These are phyloP conservation scores for Ziziphus jujuba DNA, from an alignment of 306 rosid genomes.

Conservation along the genomic window DNA sequence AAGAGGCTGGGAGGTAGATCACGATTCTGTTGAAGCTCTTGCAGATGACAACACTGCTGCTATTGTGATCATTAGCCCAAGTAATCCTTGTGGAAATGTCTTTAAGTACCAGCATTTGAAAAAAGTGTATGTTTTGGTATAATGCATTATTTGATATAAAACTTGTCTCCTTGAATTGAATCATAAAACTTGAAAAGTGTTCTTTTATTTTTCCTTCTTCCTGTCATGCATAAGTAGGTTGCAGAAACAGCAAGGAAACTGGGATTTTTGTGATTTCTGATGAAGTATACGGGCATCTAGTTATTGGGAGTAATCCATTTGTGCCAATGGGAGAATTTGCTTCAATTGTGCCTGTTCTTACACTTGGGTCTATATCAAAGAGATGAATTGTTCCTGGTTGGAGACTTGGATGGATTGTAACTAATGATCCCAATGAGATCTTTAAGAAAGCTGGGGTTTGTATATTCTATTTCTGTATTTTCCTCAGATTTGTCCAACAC, in stretches of 20 bases:
- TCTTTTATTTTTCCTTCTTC: neutral
- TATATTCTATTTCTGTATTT: too few species aligned
- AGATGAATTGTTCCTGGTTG: conserved; percentile 77
- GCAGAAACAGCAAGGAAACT: conserved; percentile 64
- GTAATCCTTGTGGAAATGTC: conserved; percentile 42
- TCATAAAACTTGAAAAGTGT: too few species aligned
- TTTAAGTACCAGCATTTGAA: conserved; percentile 26
- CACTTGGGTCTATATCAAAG: conserved; percentile 58
- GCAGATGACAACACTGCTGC: conserved; percentile 33
- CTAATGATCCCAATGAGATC: conserved; percentile 47
- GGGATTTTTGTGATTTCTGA: conserved; percentile 56
- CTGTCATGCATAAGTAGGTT: conserved; percentile 27
- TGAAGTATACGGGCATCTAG: conserved; percentile 59
- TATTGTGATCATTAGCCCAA: conserved; percentile 37
- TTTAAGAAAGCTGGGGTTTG: conserved; percentile 50
- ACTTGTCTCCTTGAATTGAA: too few species aligned
- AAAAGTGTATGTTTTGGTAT: conserved; percentile 25
- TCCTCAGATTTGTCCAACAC: neutral
- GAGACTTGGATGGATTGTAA: conserved; percentile 67
- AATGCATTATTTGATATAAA: too few species aligned
- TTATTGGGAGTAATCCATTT: conserved; percentile 55
- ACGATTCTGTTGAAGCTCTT: conserved; percentile 26
- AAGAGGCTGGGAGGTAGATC: conserved; percentile 33
- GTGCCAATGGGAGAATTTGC: conserved; percentile 62
- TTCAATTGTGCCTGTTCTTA: conserved; percentile 52